Evolutionary conservation across 2,329 filamentous ascomycete genomes (phyloP).

Genomic region (Blumeria graminis): DNA sequence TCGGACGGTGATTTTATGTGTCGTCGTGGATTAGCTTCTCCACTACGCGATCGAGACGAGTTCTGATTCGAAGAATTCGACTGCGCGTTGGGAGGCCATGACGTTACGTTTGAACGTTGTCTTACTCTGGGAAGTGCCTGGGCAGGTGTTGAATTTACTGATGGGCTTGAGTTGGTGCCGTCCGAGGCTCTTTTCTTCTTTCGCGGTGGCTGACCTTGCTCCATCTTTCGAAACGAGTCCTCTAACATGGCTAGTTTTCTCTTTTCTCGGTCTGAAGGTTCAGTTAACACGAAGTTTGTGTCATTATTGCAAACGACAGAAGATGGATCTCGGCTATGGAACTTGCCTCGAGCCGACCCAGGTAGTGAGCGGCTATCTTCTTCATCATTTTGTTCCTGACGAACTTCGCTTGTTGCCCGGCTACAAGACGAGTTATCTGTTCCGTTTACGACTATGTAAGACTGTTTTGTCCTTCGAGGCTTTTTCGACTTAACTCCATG

Average conservation of each 20-base stretch:
- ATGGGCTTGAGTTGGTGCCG: constrained; percentile 16
- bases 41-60: constrained; percentile 7
- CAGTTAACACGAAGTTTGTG: constrained; percentile 25
- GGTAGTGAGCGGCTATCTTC: constrained; percentile 26
- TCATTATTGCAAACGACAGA: constrained; percentile 28
- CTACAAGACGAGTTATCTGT: constrained; percentile 38
- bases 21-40: constrained; percentile 13
- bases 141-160: constrained; percentile 2
- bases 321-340: constrained; percentile 40
- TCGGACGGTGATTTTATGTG: constrained; percentile 11
- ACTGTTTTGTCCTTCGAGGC: constrained; percentile 24
- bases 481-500: constrained; percentile 15
- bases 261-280: constrained; percentile 41
- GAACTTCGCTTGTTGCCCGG: constrained; percentile 37
- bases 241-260: constrained; percentile 42
- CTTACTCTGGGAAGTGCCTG: constrained; percentile 13
- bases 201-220: constrained; percentile 29
- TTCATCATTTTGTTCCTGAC: constrained; percentile 28
- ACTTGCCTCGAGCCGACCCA: constrained; percentile 34
- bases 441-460: constrained; percentile 33
- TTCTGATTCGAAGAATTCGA: constrained; percentile 6
- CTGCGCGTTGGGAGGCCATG: constrained; percentile 10
- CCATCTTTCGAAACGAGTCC: constrained; percentile 36
- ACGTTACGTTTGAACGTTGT: constrained; percentile 11
- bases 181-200: constrained; percentile 41